Base-by-base conservation (phyloP, 1,284 basidiomycete genomes). In the Cutaneotrichosporon mucoides region DNA sequence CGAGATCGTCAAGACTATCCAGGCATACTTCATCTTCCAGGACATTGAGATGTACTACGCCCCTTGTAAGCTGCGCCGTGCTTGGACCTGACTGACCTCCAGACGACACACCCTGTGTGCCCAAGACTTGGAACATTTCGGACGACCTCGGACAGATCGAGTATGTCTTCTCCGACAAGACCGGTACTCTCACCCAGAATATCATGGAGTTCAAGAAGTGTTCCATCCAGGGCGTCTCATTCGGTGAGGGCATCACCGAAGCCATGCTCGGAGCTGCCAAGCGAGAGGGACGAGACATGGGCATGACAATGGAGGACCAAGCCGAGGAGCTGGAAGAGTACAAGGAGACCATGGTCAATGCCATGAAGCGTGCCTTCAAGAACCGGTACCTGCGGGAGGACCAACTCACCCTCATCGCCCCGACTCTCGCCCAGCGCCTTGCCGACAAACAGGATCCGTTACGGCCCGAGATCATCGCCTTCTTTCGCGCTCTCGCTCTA, bases 131-230 rank as follows among this genome's bases (percentile, higher is more conserved):
- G 94, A 95, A 94, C 76, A 95, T 98, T 68, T 95, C 92, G 2
- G 94, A 97, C 74, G 94, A 97, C 77, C 85, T 98, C 1, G 94
- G 94, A 34, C 94, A 97, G 79, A 97, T 97, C 77, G 94, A 96
- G 80, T 98, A 97, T 77, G 83, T 97, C 68, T 97, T 98, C 79
- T 93, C 90, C 5, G 94, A 99, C 84, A 99, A 99, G 82, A 96
- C 93, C 0, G 92, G 92, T 12, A 96, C 93, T 1, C 84, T 96
- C 56, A 96, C 93, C 3, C 92, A 97, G 77, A 98, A 94, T 78
- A 80, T 96, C 66, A 99, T 98, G 94, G 94, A 97, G 81, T 97
- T 96, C 79, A 93, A 97, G 76, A 93, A 92, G 75, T 96, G 92
- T 70, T 95, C 92, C 0, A 84, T 97, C 65, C 80, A 86, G 59